A percentile compares a stretch with the other conserved stretches of the same genome.
These are phyloP conservation scores for Gelatoporia subvermispora DNA, from an alignment of 768 basidiomycete species.

Conservation along the genomic window DNA sequence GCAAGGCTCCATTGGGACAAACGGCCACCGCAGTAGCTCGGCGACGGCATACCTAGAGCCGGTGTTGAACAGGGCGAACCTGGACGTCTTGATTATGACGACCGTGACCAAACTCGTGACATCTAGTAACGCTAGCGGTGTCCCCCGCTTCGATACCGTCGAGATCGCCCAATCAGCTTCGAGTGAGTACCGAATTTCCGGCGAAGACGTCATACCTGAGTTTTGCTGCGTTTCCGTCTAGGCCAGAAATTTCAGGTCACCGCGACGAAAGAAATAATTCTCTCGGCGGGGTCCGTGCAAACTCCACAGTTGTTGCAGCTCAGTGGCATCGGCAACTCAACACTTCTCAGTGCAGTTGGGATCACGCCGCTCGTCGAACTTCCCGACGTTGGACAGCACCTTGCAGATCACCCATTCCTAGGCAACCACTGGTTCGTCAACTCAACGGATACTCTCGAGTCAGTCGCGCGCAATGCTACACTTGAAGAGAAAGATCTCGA, in stretches of 20 bases:
- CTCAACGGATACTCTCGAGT: conserved; percentile 7
- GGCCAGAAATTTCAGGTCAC: conserved; percentile 1
- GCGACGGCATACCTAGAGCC: conserved; percentile 5
- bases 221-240: background rate
- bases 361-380: conserved; percentile 18
- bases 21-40: conserved; percentile 3
- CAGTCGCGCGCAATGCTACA: conserved; percentile 9
- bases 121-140: background rate
- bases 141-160: conserved; percentile 4
- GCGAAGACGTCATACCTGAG: background rate
- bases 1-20: conserved; percentile 6
- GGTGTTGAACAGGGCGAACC: background rate
- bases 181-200: background rate
- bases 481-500: conserved; percentile 1
- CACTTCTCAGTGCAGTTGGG: conserved; percentile 13
- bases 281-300: conserved; percentile 16
- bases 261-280: conserved; percentile 20
- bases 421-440: conserved; percentile 12
- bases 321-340: conserved; percentile 25
- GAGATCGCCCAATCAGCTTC: conserved; percentile 3
- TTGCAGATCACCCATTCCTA: conserved; percentile 22
- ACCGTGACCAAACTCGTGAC: conserved; percentile 4
- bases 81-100: conserved; percentile 8
- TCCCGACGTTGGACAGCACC: conserved; percentile 25
- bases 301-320: conserved; percentile 22